Conservation (phyloP, 257 asterid species). For the Jacaranda copaia region DNA sequence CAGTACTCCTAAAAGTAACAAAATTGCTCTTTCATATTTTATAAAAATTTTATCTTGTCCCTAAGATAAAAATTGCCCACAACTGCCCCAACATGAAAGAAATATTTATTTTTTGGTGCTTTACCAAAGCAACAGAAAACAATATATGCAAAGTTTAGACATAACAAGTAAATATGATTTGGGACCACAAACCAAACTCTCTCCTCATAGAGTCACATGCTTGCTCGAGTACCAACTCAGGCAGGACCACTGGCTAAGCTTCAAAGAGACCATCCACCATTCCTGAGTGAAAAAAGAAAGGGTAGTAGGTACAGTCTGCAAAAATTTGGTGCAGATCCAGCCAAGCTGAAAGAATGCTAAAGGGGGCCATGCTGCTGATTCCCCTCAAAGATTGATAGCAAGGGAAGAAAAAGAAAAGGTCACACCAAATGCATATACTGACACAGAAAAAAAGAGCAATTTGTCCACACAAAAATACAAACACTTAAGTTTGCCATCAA, state of each 20-base stretch:
- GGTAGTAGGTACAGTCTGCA: neutral
- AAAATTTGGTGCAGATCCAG: neutral
- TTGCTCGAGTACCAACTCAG: constrained; percentile 24
- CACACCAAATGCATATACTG: constrained; percentile 29
- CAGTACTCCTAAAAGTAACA: too few species aligned
- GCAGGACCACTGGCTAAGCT: constrained; percentile 38
- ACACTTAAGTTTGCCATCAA: constrained; percentile 44
- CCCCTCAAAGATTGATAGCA: too few species aligned
- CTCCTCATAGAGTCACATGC: constrained; percentile 34
- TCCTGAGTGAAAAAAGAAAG: neutral
- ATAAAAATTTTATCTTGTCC: too few species aligned
- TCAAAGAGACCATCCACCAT: constrained; percentile 21
- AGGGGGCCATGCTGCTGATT: neutral
- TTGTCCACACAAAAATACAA: constrained; percentile 34
- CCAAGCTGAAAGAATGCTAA: neutral
- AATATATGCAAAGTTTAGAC: neutral
- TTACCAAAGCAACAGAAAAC: neutral
- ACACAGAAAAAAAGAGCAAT: constrained; percentile 26
- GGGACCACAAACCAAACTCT: constrained; percentile 37
- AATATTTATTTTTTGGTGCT: neutral
- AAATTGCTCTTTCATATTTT: too few species aligned
- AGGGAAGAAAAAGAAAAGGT: neutral
- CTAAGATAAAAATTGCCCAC: too few species aligned
- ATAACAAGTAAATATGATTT: neutral
- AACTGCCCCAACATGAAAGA: too few species aligned